phyloP scores from a whole-genome alignment of 106 monocot species.

The Narthecium ossifragum region DNA sequence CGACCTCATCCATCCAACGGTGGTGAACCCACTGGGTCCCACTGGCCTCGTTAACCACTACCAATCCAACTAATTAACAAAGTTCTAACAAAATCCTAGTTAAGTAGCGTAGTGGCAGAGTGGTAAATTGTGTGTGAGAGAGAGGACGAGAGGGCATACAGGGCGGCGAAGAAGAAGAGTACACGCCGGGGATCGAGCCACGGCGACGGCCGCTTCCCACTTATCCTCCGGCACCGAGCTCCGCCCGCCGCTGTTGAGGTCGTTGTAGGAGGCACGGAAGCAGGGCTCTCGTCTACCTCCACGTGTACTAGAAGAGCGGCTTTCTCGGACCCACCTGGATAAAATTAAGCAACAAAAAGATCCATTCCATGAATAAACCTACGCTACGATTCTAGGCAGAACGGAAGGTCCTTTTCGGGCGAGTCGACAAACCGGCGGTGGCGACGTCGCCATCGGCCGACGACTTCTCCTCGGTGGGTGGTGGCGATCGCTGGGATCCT shows the following conservation, averaged over 20 bases:
- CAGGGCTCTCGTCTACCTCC: neutral
- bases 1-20: no score
- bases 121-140: neutral
- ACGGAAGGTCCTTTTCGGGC: neutral
- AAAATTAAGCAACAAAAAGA: no score
- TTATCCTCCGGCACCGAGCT: neutral
- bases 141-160: neutral
- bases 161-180: slow-evolving; percentile 5
- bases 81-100: neutral
- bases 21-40: neutral
- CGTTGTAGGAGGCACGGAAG: neutral
- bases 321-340: neutral
- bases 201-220: neutral
- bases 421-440: neutral
- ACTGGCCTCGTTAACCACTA: neutral
- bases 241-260: slow-evolving; percentile 5
- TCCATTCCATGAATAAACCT: neutral
- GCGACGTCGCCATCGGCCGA: neutral
- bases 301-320: neutral
- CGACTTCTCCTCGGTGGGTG: neutral
- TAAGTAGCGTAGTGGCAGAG: neutral
- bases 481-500: neutral
- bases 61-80: neutral
- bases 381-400: neutral
- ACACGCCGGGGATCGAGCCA: slow-evolving; percentile 8